Percentiles rank a stretch among this genome's conserved stretches.
phyloP scores from a whole-genome alignment of 306 rosid species.

The Lathyrus tuberosus region DNA sequence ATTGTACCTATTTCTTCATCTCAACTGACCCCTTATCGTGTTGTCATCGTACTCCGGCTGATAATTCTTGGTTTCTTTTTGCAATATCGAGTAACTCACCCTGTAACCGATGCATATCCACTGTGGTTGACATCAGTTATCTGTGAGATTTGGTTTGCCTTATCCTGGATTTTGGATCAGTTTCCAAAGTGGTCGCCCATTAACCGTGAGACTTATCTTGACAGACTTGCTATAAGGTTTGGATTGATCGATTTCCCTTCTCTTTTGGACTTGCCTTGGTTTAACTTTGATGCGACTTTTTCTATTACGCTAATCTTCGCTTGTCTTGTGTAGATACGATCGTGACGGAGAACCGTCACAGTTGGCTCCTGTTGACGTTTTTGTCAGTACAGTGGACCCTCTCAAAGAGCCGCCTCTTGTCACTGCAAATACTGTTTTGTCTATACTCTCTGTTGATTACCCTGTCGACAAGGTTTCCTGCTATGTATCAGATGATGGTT shows the following conservation, averaged over 20 bases:
- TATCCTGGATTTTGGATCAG: conserved; percentile 98
- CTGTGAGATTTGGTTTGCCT: conserved; percentile 99
- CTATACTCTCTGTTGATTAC: conserved; percentile 96
- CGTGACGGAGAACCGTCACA: conserved; percentile 98
- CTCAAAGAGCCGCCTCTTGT: conserved; percentile 97
- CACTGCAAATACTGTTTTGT: conserved; percentile 98
- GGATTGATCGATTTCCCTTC: conserved; percentile 25
- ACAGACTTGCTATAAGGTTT: conserved; percentile 86
- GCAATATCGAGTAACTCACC: conserved; percentile 96
- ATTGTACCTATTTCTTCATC: conserved; percentile 87
- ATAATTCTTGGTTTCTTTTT: conserved; percentile 92
- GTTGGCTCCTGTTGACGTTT: conserved; percentile 87
- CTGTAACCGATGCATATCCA: conserved; percentile 91
- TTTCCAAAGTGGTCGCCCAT: conserved; percentile 96
- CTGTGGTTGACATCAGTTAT: conserved; percentile 93
- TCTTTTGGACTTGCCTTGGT: conserved; percentile 22
- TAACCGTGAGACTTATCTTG: conserved; percentile 96
- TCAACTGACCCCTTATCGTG: conserved; percentile 91
- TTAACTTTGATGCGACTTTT: conserved; percentile 19
- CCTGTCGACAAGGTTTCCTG: conserved; percentile 99
- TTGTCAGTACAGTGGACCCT: conserved; percentile 99
- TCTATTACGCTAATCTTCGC: conserved; percentile 34
- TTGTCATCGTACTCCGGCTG: conserved; percentile 86
- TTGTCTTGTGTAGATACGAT: conserved; percentile 67
- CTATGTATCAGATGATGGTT: conserved; percentile 99